These are phyloP conservation scores for Boletus pseudopeckii DNA, from an alignment of 768 basidiomycete species.

Conservation along the genomic window DNA sequence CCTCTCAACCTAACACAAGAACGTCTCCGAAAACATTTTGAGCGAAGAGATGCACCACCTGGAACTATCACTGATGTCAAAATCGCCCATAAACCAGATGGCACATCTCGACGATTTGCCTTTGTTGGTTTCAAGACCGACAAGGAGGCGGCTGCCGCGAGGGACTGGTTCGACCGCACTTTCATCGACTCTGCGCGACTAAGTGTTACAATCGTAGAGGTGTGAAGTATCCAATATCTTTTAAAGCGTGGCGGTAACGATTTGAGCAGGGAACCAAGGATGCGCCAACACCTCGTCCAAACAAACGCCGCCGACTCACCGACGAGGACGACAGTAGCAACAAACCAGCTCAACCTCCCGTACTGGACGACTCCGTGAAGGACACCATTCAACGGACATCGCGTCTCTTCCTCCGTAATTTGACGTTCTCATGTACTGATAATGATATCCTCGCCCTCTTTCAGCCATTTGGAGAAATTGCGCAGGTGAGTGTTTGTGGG, in stretches of 20 bases:
- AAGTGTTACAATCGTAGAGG: constrained; percentile 73
- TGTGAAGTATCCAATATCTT: constrained; percentile 26
- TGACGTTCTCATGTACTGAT: constrained; percentile 82
- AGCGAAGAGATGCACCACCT: constrained; percentile 53
- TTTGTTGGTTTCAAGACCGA: constrained; percentile 89
- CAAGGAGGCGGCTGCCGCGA: constrained; percentile 68
- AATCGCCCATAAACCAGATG: constrained; percentile 71
- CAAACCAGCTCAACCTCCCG: constrained; percentile 1
- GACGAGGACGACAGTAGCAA: constrained; percentile 41
- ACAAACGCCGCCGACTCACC: constrained; percentile 63
- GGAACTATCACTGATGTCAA: constrained; percentile 85
- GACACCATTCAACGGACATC: constrained; percentile 66
- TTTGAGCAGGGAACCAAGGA: constrained; percentile 59
- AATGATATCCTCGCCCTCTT: constrained; percentile 67
- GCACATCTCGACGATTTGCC: constrained; percentile 82
- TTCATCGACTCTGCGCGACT: constrained; percentile 81
- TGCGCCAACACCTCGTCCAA: constrained; percentile 63
- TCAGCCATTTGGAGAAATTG: constrained; percentile 62
- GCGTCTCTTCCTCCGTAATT: constrained; percentile 89
- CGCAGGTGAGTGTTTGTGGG: constrained; percentile 56
- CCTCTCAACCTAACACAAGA: constrained; percentile 65
- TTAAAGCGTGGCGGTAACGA: constrained; percentile 5
- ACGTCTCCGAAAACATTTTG: constrained; percentile 66
- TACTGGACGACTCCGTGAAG: constrained; percentile 34
- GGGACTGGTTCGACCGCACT: constrained; percentile 80